Base-by-base conservation (phyloP, 352 stramenopile genomes). In the Pythium biforme region DNA sequence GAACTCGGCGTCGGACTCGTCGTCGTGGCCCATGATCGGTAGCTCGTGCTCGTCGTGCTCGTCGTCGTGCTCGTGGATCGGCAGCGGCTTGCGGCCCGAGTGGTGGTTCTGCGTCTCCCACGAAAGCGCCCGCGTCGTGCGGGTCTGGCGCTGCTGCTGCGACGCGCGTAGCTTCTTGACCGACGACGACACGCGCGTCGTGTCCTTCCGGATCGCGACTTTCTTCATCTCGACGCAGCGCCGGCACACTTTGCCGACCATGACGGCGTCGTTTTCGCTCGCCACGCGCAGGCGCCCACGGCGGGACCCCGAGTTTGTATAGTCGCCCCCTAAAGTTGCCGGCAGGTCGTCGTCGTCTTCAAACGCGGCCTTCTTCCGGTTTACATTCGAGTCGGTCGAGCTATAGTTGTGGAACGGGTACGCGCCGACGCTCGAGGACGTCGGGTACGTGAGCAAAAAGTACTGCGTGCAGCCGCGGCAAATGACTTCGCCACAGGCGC, bases 201-300 rank as follows among this genome's bases (percentile, higher is more conserved):
- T 14, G 62, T 64, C 20, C 48, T 73, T 45, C 51, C 70, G 64
- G 61, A 77, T 33, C 19, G 73, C 64, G 23, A 88, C 53, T 19
- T 67, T 73, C 17, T 79, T 77, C 34, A 71, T 75, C 20, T 88
- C 76, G 29, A 89, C 65, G 54, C 81, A 90, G 0, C 73, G 73
- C 0, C 74, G 72, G 49, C 81, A 90, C 0, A 90, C 78, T 58
- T 90, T 90, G 26, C 76, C 78, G 23, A 79, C 73, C 37, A 81
- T 77, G 5, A 86, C 74, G 0, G 46, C 62, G 39, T 62, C 55
- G 46, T 63, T 68, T 17, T 68, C 62, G 34, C 60, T 67, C 15
- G 43, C 41, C 8, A 34, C 53, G 45, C 62, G 62, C 39, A 59
- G 20, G 14, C 55, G 62, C 4, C 26, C 48, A 12, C 45, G 31